Evolutionary conservation across 2,329 filamentous ascomycete genomes (phyloP).

Genomic region (Colletotrichum sp.): DNA sequence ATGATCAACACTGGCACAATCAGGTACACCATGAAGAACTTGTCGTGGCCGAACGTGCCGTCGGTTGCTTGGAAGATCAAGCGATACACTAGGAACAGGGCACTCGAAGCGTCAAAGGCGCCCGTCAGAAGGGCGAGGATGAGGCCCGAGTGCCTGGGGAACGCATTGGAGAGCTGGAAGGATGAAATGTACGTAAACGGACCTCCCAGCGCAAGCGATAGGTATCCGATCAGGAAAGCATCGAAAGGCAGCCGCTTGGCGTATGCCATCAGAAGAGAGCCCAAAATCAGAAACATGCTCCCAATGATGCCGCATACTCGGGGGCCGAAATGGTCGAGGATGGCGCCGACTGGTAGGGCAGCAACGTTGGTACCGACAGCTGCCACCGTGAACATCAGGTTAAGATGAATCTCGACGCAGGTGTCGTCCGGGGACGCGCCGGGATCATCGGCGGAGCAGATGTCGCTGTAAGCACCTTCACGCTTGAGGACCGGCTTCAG

Average conservation of each 20-base stretch:
- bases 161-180: constrained; percentile 85
- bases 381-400: constrained; percentile 91
- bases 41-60: constrained; percentile 62
- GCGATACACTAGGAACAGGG: constrained; percentile 77
- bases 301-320: constrained; percentile 76
- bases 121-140: constrained; percentile 82
- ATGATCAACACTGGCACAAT: constrained; percentile 71
- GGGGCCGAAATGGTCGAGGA: constrained; percentile 84
- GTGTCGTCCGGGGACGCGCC: constrained; percentile 34
- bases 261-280: constrained; percentile 76
- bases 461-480: constrained; percentile 72
- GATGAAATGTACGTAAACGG: constrained; percentile 84
- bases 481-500: constrained; percentile 80
- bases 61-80: constrained; percentile 67
- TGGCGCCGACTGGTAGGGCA: constrained; percentile 83
- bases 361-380: constrained; percentile 88
- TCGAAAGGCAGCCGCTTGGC: constrained; percentile 72
- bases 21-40: constrained; percentile 77
- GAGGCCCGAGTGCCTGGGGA: constrained; percentile 77
- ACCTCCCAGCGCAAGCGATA: constrained; percentile 78
- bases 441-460: constrained; percentile 50
- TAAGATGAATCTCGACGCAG: constrained; percentile 69
- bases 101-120: constrained; percentile 83
- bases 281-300: constrained; percentile 69
- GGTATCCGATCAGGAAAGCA: constrained; percentile 74